A percentile compares a stretch with the other conserved stretches of the same genome.
Conservation (phyloP, 2,329 filamentous ascomycete genomes). For the Pseudogymnoascus verrucosus region DNA sequence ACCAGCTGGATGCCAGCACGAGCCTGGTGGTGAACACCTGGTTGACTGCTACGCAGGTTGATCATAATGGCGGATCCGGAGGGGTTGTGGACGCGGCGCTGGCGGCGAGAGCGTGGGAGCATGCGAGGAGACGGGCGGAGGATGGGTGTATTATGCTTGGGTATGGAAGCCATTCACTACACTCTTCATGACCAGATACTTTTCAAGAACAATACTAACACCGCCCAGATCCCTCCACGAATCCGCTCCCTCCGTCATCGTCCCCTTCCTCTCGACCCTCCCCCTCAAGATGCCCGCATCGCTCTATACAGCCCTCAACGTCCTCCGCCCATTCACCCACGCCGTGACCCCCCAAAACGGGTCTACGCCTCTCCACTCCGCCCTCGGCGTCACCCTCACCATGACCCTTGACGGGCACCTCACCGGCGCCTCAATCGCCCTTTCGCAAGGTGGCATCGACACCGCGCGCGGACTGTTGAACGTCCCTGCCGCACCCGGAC, state of each 20-base stretch:
- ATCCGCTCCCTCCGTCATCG: constrained; percentile 76
- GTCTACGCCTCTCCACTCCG: constrained; percentile 71
- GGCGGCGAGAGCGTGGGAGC: constrained; percentile 84
- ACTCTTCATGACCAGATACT: no score
- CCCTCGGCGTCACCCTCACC: constrained; percentile 72
- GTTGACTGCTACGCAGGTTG: constrained; percentile 69
- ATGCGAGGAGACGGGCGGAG: constrained; percentile 86
- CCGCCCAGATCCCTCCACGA: constrained; percentile 69
- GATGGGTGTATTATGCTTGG: constrained; percentile 88
- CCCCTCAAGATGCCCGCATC: constrained; percentile 70
- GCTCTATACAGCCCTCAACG: constrained; percentile 71
- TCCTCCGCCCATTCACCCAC: constrained; percentile 76
- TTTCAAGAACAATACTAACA: no score
- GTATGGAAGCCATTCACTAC: no score
- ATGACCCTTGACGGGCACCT: constrained; percentile 75
- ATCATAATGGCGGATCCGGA: constrained; percentile 60
- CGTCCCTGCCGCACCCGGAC: constrained; percentile 70
- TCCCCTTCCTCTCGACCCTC: constrained; percentile 71
- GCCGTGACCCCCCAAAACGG: constrained; percentile 85
- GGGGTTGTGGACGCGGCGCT: constrained; percentile 75
- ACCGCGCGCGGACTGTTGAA: constrained; percentile 71
- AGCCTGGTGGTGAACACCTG: constrained; percentile 94
- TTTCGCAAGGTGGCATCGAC: constrained; percentile 85
- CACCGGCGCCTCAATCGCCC: constrained; percentile 63
- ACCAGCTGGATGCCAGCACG: constrained; percentile 79